Conservation (phyloP, 768 basidiomycete species). For the Amanita inopinata region DNA sequence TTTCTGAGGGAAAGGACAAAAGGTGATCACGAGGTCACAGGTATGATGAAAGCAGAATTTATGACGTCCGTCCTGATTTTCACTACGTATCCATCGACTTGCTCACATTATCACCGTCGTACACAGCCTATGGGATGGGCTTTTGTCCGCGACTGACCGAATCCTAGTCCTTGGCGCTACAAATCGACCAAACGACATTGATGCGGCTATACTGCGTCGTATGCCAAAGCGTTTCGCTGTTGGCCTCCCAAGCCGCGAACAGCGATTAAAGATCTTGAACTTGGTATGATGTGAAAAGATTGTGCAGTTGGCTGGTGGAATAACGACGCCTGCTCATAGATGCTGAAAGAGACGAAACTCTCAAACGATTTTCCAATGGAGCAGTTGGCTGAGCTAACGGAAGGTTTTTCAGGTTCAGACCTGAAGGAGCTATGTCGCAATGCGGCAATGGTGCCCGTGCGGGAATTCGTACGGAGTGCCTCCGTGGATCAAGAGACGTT, state of each 20-base stretch:
- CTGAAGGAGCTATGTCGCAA: constrained; percentile 86
- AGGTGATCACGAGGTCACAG: constrained; percentile 94
- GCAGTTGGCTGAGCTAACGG: constrained; percentile 55
- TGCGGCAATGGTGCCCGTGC: constrained; percentile 88
- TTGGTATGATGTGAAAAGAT: constrained; percentile 38
- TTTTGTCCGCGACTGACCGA: constrained; percentile 69
- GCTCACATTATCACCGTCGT: background rate
- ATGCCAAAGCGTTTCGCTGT: constrained; percentile 97
- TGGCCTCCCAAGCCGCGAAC: constrained; percentile 64
- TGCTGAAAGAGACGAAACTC: constrained; percentile 73
- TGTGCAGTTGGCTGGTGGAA: background rate
- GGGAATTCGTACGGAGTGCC: constrained; percentile 63
- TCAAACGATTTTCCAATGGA: constrained; percentile 51
- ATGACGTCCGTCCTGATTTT: constrained; percentile 62
- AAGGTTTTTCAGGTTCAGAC: constrained; percentile 83
- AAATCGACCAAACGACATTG: constrained; percentile 90
- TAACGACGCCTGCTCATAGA: constrained; percentile 39
- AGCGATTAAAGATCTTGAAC: constrained; percentile 75
- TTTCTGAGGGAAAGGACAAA: constrained; percentile 82
- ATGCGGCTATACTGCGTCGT: constrained; percentile 79
- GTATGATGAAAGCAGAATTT: constrained; percentile 97
- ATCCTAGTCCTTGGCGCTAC: constrained; percentile 93
- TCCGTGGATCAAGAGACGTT: constrained; percentile 30
- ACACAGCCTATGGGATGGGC: constrained; percentile 86
- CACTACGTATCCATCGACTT: background rate